Conservation (phyloP, 1,139 yeast species). For the Suhomyces anneliseae region DNA sequence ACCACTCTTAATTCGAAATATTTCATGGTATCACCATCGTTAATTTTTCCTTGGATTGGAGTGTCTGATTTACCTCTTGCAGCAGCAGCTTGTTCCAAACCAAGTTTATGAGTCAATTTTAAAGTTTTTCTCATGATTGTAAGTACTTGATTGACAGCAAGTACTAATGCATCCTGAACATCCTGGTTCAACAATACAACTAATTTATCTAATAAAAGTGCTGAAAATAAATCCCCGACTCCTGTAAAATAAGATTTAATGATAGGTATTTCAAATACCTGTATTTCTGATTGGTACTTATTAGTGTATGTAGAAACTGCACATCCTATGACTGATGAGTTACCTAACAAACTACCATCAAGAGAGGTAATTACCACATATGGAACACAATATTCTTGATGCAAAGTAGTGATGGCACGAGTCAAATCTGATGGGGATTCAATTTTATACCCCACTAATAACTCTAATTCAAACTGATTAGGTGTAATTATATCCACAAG, state of each 20-base stretch:
- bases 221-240: slow-evolving; percentile 89
- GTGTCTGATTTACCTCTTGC: slow-evolving; percentile 2
- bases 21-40: slow-evolving; percentile 39
- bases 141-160: slow-evolving; percentile 50
- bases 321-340: slow-evolving; percentile 38
- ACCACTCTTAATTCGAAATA: slow-evolving; percentile 43
- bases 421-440: slow-evolving; percentile 39
- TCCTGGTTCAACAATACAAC: slow-evolving; percentile 1
- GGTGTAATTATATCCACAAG: slow-evolving; percentile 77
- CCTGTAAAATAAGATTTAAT: slow-evolving; percentile 83
- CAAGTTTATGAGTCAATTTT: slow-evolving; percentile 35
- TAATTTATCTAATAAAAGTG: slow-evolving; percentile 65
- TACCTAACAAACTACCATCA: slow-evolving; percentile 17
- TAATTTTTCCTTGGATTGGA: slow-evolving; percentile 28
- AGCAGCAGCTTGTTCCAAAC: slow-evolving; percentile 10
- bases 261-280: slow-evolving; percentile 36
- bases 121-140: slow-evolving; percentile 51
- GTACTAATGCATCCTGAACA: slow-evolving; percentile 1
- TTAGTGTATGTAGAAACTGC: slow-evolving; percentile 46
- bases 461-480: slow-evolving; percentile 86
- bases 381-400: slow-evolving; percentile 49
- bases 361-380: slow-evolving; percentile 71
- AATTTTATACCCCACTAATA: slow-evolving; percentile 57
- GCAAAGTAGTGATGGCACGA: slow-evolving; percentile 50
- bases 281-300: neutral